These are phyloP conservation scores for Ophiostoma piceae DNA, from an alignment of 2,329 filamentous ascomycete species.

Conservation along the genomic window DNA sequence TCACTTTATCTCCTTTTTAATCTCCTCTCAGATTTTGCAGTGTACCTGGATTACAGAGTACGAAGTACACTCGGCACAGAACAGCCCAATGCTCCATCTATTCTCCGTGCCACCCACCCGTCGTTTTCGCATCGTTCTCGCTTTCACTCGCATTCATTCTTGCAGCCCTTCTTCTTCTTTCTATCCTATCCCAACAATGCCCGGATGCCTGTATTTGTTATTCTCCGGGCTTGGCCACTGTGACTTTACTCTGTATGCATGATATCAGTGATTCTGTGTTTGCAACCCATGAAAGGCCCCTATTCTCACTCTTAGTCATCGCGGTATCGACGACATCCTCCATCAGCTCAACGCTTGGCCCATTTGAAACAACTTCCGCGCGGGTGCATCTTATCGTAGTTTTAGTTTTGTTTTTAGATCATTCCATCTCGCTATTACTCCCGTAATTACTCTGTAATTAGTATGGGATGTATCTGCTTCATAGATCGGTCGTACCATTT, in stretches of 20 bases:
- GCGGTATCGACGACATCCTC: not conserved
- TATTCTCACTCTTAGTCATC: not conserved
- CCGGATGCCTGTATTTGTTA: not conserved
- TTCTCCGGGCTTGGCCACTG: not conserved
- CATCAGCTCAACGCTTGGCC: not conserved
- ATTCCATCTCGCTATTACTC: not conserved
- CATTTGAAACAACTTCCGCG: not conserved
- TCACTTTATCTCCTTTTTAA: not conserved
- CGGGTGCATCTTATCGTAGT: not conserved
- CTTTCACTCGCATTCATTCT: constrained; percentile 9
- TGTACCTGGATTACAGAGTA: too few relatives aligned
- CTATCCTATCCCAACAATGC: too few relatives aligned
- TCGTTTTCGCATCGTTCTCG: constrained; percentile 14
- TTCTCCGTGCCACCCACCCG: constrained; percentile 14
- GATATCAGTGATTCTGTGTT: not conserved
- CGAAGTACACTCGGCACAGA: too few relatives aligned
- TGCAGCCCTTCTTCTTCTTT: not conserved
- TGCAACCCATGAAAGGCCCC: too few relatives aligned
- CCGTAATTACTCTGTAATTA: not conserved
- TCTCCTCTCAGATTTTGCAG: not conserved
- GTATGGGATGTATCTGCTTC: too few relatives aligned
- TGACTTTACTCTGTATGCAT: not conserved
- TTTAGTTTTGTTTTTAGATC: not conserved
- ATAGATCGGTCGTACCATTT: not conserved
- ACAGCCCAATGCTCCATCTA: not conserved